Evolutionary conservation across 331 rosid genomes (phyloP), one percentile per base, ranked within the genome.

Genomic region (Malus hybrid): DNA sequence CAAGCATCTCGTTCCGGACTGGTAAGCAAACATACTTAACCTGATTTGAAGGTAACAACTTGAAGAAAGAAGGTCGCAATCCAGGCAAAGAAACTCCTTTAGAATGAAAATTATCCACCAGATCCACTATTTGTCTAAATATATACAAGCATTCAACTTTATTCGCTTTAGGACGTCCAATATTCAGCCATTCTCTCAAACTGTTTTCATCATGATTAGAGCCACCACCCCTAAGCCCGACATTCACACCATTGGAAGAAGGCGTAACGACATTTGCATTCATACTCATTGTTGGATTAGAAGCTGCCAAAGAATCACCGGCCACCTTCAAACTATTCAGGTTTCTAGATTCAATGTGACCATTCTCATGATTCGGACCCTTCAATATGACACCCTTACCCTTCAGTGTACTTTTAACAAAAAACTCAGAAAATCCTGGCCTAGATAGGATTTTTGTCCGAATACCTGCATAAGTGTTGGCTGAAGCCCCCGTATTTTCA

Each of bases 131-230:
- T 70, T 85, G 88, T 76, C 78, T 87, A 74, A 88, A 93, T 81
- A 90, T 78, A 85, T 70, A 28, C 85, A 90, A 46, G 72, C 87
- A 77, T 79, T 82, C 88, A 44, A 52, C 77, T 90, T 87, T 93
- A 77, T 83, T 87, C 32, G 63, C 88, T 63, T 76, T 84, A 36
- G 36, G 75, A 64, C 28, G 74, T 71, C 81, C 81, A 69, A 28
- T 70, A 73, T 82, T 88, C 78, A 92, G 85, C 97, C 97, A 92
- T 75, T 90, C 92, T 85, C 93, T 87, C 75, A 92, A 79, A 83
- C 76, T 85, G 78, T 85, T 81, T 10, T 87, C 93, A 80, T 65
- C 84, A 76, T 65, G 60, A 76, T 74, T 80, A 84, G 84, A 81
- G 74, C 71, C 86, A 71, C 61, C 80, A 56, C 28, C 32, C 76